Percentiles rank a stretch among this genome's conserved stretches.
Conservation (phyloP, 108 stramenopile genomes). For the Nitzschia inconspicua region DNA sequence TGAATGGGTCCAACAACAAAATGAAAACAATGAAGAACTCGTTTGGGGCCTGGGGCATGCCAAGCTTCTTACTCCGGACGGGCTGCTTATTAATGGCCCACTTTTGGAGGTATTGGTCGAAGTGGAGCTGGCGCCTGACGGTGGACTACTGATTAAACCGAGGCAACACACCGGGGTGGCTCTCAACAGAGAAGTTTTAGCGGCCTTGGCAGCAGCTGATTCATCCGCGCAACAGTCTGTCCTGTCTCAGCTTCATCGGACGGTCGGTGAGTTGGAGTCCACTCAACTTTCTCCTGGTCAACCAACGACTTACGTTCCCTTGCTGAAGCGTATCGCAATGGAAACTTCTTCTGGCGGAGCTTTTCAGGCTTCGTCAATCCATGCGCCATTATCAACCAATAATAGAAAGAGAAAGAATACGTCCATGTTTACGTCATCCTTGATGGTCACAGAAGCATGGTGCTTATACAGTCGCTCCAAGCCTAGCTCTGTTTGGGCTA, state of each 20-base stretch:
- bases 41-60: slow-evolving; percentile 61
- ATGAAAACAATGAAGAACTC: slow-evolving; percentile 29
- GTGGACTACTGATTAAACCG: slow-evolving; percentile 56
- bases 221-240: neutral
- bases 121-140: slow-evolving; percentile 56
- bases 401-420: neutral
- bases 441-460: slow-evolving; percentile 54
- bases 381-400: neutral
- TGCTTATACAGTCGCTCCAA: slow-evolving; percentile 39
- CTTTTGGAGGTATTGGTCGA: slow-evolving; percentile 56
- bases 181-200: slow-evolving; percentile 44
- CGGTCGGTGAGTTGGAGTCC: slow-evolving; percentile 36
- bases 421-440: slow-evolving; percentile 1
- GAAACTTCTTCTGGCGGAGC: slow-evolving; percentile 46
- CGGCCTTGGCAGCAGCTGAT: slow-evolving; percentile 23
- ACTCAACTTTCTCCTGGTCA: slow-evolving; percentile 40
- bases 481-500: slow-evolving; percentile 51
- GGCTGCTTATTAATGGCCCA: slow-evolving; percentile 34
- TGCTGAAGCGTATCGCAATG: slow-evolving; percentile 49
- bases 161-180: slow-evolving; percentile 52
- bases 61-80: slow-evolving; percentile 8
- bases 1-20: slow-evolving; percentile 43
- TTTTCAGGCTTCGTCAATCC: slow-evolving; percentile 25
- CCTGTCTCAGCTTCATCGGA: slow-evolving; percentile 19
- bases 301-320: slow-evolving; percentile 36